A percentile compares a stretch with the other conserved stretches of the same genome.
These are phyloP conservation scores for Senecio squalidus DNA, from an alignment of 140 eudicot species.

Conservation along the genomic window DNA sequence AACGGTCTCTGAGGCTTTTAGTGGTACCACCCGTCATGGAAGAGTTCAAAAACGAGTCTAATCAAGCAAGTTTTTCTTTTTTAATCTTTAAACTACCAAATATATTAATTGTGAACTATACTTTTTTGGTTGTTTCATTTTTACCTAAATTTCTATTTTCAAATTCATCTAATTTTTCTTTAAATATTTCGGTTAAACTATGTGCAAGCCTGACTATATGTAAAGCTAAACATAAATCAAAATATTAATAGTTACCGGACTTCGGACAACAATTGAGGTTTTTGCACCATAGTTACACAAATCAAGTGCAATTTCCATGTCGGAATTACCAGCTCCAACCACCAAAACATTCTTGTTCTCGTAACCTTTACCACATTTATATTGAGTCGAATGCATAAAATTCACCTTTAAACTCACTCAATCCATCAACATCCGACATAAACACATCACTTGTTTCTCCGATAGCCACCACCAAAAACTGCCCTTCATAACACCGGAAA, in stretches of 20 bases:
- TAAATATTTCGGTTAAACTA: too few relatives aligned
- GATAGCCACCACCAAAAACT: slow-evolving; percentile 71
- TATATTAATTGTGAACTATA: too few relatives aligned
- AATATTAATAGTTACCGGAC: slow-evolving; percentile 53
- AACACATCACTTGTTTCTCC: slow-evolving; percentile 62
- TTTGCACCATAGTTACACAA: slow-evolving; percentile 45
- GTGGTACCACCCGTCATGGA: too few relatives aligned
- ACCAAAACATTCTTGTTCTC: slow-evolving; percentile 55
- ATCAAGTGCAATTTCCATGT: slow-evolving; percentile 84
- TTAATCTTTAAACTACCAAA: too few relatives aligned
- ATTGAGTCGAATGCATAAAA: slow-evolving; percentile 63
- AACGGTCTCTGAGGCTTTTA: too few relatives aligned
- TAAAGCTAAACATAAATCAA: too few relatives aligned
- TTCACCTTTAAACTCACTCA: slow-evolving; percentile 56
- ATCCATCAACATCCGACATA: slow-evolving; percentile 56
- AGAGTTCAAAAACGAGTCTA: too few relatives aligned
- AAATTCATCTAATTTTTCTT: too few relatives aligned
- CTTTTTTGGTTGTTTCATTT: too few relatives aligned
- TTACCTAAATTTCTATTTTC: too few relatives aligned
- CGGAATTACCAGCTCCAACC: slow-evolving; percentile 90
- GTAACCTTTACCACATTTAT: slow-evolving; percentile 41
- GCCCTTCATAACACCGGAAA: slow-evolving; percentile 36
- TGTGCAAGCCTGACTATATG: too few relatives aligned
- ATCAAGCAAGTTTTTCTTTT: too few relatives aligned
- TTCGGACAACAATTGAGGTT: slow-evolving; percentile 60